These are phyloP conservation scores for Pseudonectria foliicola DNA, from an alignment of 2,329 filamentous ascomycete species.

Conservation along the genomic window DNA sequence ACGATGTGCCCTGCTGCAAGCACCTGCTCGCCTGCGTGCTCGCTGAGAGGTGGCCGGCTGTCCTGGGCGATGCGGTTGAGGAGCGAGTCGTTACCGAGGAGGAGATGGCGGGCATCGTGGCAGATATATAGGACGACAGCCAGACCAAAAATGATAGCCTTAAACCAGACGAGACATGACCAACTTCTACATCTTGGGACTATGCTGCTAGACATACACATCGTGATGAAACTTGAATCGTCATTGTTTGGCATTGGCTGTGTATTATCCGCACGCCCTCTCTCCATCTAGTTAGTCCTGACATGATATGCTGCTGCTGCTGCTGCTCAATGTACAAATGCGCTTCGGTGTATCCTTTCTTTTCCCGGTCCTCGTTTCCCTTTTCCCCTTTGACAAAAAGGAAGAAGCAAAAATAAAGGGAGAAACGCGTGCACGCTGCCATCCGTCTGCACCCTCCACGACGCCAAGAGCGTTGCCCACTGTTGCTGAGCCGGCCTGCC, in stretches of 20 bases:
- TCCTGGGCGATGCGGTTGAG: conserved; percentile 52
- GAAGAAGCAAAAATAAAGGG: no score
- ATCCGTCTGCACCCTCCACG: conserved; percentile 12
- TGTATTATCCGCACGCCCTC: conserved; percentile 16
- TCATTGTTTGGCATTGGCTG: conserved; percentile 5
- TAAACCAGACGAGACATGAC: no score
- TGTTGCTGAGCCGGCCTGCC: not conserved
- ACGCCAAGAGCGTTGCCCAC: conserved; percentile 15
- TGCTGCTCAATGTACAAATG: conserved; percentile 22
- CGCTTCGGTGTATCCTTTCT: not conserved
- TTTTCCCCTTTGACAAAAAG: conserved; percentile 11
- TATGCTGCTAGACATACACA: not conserved
- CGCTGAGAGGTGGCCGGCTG: conserved; percentile 53
- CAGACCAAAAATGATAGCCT: no score
- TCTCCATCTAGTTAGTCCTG: conserved; percentile 16
- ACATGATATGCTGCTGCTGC: conserved; percentile 16
- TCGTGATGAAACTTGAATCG: not conserved
- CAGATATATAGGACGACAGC: conserved; percentile 31
- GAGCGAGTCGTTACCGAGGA: conserved; percentile 49
- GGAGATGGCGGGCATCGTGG: conserved; percentile 67
- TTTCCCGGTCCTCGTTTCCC: conserved; percentile 6
- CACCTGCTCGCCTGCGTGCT: conserved; percentile 81
- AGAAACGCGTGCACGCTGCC: conserved; percentile 4
- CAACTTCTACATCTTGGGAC: no score
- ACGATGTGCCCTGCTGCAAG: conserved; percentile 63